Conservation (phyloP, 1,284 basidiomycete species). For the Acaromyces ingoldii region DNA sequence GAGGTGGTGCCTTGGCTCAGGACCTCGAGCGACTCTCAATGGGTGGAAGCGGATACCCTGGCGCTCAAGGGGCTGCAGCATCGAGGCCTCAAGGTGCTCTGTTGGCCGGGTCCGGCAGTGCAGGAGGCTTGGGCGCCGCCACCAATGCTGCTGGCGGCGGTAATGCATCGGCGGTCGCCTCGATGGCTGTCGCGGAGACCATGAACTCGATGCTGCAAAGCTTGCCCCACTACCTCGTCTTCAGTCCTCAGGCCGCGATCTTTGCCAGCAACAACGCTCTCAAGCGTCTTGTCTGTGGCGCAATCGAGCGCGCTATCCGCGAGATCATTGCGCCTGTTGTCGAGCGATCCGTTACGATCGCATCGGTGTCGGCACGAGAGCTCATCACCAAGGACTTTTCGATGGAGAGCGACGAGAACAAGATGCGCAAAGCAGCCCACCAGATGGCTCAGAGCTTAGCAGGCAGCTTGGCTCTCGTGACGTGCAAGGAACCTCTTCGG, state of each 20-base stretch:
- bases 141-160: too few species aligned
- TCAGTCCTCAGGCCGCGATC: conserved; percentile 62
- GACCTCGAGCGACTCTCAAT: conserved; percentile 39
- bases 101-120: too few species aligned
- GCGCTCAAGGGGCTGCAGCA: conserved; percentile 22
- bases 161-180: too few species aligned
- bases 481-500: conserved; percentile 95
- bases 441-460: conserved; percentile 96
- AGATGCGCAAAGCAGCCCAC: conserved; percentile 84
- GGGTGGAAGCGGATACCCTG: conserved; percentile 19
- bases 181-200: too few species aligned
- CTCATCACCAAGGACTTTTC: conserved; percentile 95
- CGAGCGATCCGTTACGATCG: conserved; percentile 97
- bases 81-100: too few species aligned
- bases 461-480: conserved; percentile 91
- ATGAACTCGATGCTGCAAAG: conserved; percentile 67
- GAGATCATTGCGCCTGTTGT: conserved; percentile 98
- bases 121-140: too few species aligned
- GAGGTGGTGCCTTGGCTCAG: conserved; percentile 14
- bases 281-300: conserved; percentile 85
- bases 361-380: conserved; percentile 93
- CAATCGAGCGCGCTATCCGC: conserved; percentile 88
- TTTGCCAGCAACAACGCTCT: conserved; percentile 75
- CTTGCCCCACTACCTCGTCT: conserved; percentile 68
- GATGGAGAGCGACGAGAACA: conserved; percentile 85